Conservation (phyloP, 345 rosid species). For the Populus davidiana region DNA sequence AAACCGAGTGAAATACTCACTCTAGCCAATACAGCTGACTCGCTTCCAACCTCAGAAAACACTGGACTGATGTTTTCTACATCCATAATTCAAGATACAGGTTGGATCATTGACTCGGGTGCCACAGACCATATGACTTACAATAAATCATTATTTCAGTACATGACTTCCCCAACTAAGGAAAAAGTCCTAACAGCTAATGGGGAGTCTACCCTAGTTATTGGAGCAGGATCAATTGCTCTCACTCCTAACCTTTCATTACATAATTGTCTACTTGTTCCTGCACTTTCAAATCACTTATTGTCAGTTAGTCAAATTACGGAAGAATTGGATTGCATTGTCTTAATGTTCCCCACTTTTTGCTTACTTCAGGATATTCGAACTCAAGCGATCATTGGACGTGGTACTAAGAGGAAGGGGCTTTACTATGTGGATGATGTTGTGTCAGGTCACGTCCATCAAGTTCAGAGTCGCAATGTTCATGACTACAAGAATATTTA, state of each 20-base stretch:
- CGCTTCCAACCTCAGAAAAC: accelerated
- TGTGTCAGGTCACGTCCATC: no score
- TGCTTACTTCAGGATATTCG: not conserved
- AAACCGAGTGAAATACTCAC: not conserved
- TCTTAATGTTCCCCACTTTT: not conserved
- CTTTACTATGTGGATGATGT: not conserved
- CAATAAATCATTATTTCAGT: no score
- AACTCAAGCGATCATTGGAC: constrained; percentile 1
- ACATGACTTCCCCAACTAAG: no score
- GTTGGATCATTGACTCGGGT: not conserved
- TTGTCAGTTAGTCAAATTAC: not conserved
- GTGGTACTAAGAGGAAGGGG: not conserved
- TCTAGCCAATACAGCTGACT: no score
- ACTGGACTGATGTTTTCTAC: not conserved
- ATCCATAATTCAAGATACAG: not conserved
- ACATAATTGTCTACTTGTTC: not conserved
- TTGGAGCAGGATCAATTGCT: not conserved
- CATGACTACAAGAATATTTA: no score
- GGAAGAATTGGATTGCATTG: not conserved
- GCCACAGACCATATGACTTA: no score
- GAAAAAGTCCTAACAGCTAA: not conserved
- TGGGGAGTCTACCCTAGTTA: not conserved
- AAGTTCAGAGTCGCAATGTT: no score
- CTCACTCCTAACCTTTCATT: not conserved
- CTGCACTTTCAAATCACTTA: not conserved